phyloP scores from a whole-genome alignment of 2,329 filamentous ascomycete species.

The Diaporthe citri region DNA sequence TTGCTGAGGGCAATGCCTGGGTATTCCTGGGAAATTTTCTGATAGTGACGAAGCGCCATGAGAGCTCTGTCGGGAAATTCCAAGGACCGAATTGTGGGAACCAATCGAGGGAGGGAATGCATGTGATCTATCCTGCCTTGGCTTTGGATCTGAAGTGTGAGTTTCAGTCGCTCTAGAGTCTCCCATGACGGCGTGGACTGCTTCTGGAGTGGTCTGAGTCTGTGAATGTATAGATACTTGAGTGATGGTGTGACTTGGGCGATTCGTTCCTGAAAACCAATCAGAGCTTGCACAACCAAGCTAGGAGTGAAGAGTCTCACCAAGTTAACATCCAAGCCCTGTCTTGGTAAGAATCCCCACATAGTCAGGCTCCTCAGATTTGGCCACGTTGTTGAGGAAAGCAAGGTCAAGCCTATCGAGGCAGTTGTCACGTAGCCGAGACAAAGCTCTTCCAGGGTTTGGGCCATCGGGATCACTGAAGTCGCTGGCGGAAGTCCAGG shows the following conservation, averaged over 20 bases:
- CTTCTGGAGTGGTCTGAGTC: neutral
- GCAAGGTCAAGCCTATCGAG: fast-evolving
- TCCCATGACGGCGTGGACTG: neutral
- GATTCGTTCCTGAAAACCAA: neutral
- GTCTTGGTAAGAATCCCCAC: fast-evolving
- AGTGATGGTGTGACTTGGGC: slow-evolving; percentile 4
- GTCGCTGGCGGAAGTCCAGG: no score
- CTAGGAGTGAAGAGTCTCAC: neutral
- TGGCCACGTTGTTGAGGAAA: slow-evolving; percentile 4
- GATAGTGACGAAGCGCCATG: neutral
- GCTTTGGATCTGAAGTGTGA: neutral
- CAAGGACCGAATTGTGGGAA: neutral
- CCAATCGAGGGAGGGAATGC: neutral
- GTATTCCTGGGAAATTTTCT: neutral
- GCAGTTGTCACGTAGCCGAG: neutral
- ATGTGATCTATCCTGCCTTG: no score
- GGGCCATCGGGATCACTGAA: neutral
- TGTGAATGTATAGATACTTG: neutral
- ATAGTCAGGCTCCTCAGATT: slow-evolving; percentile 29
- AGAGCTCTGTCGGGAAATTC: neutral
- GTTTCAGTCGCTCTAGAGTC: neutral
- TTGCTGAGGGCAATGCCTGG: no score
- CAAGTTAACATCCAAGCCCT: neutral
- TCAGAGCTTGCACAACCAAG: neutral
- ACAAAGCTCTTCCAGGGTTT: slow-evolving; percentile 6